Percentiles rank a stretch among this genome's conserved stretches.
Evolutionary conservation across 768 basidiomycete genomes (phyloP).

Genomic region (Suillus lakei): DNA sequence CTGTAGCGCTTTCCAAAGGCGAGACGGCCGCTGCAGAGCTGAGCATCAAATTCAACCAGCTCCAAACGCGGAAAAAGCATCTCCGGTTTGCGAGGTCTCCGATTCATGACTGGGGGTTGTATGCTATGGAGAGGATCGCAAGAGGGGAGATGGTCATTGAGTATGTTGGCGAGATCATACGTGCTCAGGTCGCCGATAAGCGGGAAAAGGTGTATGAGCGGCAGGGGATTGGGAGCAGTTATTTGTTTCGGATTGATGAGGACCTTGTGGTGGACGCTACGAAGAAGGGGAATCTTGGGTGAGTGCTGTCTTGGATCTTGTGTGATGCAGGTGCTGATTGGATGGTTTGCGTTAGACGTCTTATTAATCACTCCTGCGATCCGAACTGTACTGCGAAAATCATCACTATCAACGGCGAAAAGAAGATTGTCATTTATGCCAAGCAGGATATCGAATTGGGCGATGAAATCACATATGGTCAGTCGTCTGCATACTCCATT

Average conservation of each 20-base stretch:
- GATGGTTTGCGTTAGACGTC: conserved; percentile 58
- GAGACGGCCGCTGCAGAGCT: conserved; percentile 73
- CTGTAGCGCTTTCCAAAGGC: conserved; percentile 75
- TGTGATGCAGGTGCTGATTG: conserved; percentile 12
- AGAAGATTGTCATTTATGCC: conserved; percentile 99
- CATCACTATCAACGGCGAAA: conserved; percentile 88
- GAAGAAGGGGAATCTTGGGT: conserved; percentile 99
- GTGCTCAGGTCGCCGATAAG: conserved; percentile 94
- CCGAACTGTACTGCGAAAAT: conserved; percentile 93
- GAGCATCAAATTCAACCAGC: conserved; percentile 97
- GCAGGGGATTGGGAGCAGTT: conserved; percentile 97
- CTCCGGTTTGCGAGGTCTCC: conserved; percentile 93
- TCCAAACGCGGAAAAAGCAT: conserved; percentile 97
- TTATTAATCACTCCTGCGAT: conserved; percentile 99
- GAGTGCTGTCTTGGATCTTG: conserved; percentile 37
- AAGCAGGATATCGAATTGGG: conserved; percentile 95
- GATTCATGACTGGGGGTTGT: conserved; percentile 98
- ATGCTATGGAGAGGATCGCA: conserved; percentile 95
- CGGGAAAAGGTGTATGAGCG: conserved; percentile 97
- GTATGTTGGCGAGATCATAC: conserved; percentile 97
- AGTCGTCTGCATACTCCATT: conserved; percentile 30
- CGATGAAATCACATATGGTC: conserved; percentile 97
- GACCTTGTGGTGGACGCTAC: conserved; percentile 98
- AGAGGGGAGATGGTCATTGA: conserved; percentile 99
- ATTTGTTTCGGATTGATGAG: conserved; percentile 97